These are phyloP conservation scores for Sequoia sempervirens DNA, from an alignment of 75 land plant species.

Conservation along the genomic window DNA sequence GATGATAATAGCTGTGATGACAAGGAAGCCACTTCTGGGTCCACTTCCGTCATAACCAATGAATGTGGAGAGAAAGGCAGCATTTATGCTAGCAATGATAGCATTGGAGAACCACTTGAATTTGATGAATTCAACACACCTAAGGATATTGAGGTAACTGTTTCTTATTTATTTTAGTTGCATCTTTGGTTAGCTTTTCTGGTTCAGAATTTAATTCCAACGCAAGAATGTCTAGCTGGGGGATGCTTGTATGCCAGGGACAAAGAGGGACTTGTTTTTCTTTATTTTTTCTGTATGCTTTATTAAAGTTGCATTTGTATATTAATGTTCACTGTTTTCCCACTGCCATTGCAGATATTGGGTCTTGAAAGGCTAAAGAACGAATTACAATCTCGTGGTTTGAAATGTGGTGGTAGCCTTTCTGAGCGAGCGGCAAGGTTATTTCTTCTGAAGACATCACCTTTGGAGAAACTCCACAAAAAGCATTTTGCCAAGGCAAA, in stretches of 20 bases:
- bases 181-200: background rate
- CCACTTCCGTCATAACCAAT: background rate
- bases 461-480: conserved; percentile 79
- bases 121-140: conserved; percentile 47
- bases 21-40: background rate
- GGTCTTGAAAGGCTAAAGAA: conserved; percentile 75
- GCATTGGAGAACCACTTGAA: conserved; percentile 27
- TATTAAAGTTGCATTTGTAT: background rate
- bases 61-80: background rate
- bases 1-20: background rate
- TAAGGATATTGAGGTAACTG: conserved; percentile 72
- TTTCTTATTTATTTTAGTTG: background rate
- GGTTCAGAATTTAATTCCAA: background rate
- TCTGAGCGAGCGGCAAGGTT: conserved; percentile 87
- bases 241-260: background rate
- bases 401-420: conserved; percentile 92
- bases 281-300: too few relatives aligned
- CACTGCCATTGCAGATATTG: conserved; percentile 44
- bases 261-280: background rate
- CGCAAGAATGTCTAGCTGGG: background rate
- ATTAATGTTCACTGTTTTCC: background rate
- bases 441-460: conserved; percentile 77
- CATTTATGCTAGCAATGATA: background rate
- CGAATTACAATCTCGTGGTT: conserved; percentile 70
- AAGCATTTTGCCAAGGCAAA: conserved; percentile 68